These are phyloP conservation scores for Thamnidium elegans DNA, from an alignment of 192 early-diverging fungal genomes.

Conservation along the genomic window DNA sequence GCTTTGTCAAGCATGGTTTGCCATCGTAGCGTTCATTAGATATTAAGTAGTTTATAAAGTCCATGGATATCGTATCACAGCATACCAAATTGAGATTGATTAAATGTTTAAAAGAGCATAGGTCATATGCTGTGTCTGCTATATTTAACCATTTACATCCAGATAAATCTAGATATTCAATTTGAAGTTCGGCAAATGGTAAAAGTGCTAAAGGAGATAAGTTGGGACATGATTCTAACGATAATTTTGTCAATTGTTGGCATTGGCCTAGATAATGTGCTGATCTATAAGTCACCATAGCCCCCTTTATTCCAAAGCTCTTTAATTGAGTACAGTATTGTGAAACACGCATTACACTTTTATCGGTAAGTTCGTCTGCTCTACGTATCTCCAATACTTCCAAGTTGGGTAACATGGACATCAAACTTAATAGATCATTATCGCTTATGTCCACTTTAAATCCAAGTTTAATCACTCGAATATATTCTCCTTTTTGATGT, in stretches of 20 bases:
- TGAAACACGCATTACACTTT: conserved; percentile 13
- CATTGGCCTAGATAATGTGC: conserved; percentile 26
- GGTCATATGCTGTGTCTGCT: conserved; percentile 28
- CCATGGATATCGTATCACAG: conserved; percentile 15
- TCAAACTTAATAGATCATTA: conserved; percentile 6
- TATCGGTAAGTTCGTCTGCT: conserved; percentile 19
- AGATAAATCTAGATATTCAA: conserved; percentile 23
- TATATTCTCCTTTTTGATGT: conserved; percentile 13
- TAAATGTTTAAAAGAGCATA: conserved; percentile 12
- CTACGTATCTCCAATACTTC: conserved; percentile 14
- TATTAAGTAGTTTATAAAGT: conserved; percentile 24
- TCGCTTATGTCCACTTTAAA: not conserved
- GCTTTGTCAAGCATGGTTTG: conserved; percentile 9
- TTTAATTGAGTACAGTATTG: conserved; percentile 18
- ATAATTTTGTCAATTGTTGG: conserved; percentile 6
- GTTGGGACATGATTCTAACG: conserved; percentile 7
- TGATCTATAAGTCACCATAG: conserved; percentile 18
- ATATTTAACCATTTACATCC: conserved; percentile 26
- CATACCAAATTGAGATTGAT: conserved; percentile 22
- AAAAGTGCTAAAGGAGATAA: conserved; percentile 20
- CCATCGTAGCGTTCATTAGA: not conserved
- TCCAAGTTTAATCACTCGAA: conserved; percentile 3
- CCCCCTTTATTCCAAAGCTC: conserved; percentile 10
- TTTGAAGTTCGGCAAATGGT: conserved; percentile 19
- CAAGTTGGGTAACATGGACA: not conserved